phyloP scores from a whole-genome alignment of 345 rosid genomes.

The Dovyalis caffra region DNA sequence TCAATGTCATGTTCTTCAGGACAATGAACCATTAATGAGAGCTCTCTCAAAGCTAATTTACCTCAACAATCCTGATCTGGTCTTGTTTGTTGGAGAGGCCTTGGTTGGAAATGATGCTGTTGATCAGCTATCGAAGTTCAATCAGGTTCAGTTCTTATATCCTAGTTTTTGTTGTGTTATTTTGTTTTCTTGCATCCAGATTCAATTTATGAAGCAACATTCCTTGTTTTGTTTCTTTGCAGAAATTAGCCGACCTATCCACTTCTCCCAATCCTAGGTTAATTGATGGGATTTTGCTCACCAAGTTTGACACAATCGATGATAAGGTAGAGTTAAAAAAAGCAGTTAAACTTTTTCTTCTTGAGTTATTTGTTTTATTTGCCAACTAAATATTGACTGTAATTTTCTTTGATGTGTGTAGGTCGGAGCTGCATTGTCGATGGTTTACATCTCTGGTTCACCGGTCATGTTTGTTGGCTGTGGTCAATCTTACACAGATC shows the following conservation, averaged over 20 bases:
- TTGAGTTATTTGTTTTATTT: background rate
- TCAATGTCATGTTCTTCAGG: slow-evolving; percentile 38
- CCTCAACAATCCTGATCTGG: slow-evolving; percentile 86
- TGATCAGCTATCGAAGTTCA: slow-evolving; percentile 91
- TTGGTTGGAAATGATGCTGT: slow-evolving; percentile 98
- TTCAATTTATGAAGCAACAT: slow-evolving; percentile 11
- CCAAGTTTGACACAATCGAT: slow-evolving; percentile 94
- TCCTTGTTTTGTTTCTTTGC: slow-evolving; percentile 9
- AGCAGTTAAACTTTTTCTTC: background rate
- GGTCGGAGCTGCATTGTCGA: slow-evolving; percentile 98
- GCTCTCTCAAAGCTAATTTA: slow-evolving; percentile 90
- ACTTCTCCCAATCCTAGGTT: slow-evolving; percentile 61
- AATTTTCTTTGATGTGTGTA: slow-evolving; percentile 21
- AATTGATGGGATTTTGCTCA: slow-evolving; percentile 95
- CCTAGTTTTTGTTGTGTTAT: background rate
- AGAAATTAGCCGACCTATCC: slow-evolving; percentile 92
- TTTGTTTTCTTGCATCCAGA: background rate
- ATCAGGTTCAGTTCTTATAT: slow-evolving; percentile 55
- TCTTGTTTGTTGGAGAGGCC: slow-evolving; percentile 98
- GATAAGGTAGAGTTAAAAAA: slow-evolving; percentile 60
- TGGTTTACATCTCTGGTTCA: slow-evolving; percentile 95
- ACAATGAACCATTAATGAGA: slow-evolving; percentile 97
- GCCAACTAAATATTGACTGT: background rate
- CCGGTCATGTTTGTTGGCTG: slow-evolving; percentile 99
- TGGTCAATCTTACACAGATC: slow-evolving; percentile 93